Evolutionary conservation across 768 basidiomycete species (phyloP).

Genomic region (Rhodocollybia butyracea): DNA sequence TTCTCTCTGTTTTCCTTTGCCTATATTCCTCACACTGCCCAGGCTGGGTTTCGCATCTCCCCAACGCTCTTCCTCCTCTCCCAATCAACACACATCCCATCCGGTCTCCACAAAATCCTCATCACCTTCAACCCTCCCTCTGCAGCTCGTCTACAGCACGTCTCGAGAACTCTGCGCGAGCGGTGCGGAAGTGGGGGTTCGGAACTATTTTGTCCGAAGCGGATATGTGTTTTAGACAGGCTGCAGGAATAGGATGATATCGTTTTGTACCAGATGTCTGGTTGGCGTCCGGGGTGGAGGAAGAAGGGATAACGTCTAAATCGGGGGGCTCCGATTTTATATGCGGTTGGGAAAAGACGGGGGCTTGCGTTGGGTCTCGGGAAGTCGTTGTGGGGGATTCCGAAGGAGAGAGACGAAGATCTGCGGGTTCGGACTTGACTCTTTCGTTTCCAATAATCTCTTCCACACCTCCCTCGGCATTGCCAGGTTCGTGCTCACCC

Average conservation of each 20-base stretch:
- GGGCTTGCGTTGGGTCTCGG: neutral
- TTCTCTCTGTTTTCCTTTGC: neutral
- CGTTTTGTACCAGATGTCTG: neutral
- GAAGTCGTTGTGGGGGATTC: neutral
- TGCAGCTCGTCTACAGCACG: neutral
- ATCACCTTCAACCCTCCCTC: neutral
- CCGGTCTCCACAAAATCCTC: neutral
- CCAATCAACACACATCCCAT: conserved; percentile 4
- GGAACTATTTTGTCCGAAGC: neutral
- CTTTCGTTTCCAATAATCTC: no score
- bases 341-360: no score
- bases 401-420: neutral
- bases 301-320: neutral
- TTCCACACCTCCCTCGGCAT: no score
- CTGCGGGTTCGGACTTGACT: no score
- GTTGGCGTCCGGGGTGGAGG: neutral
- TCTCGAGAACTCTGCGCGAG: neutral
- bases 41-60: neutral
- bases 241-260: neutral
- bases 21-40: neutral
- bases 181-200: neutral
- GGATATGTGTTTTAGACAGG: neutral
- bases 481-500: neutral
- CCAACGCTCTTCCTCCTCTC: neutral
- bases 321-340: neutral